Base-by-base conservation (phyloP, 306 rosid genomes). In the Dryas octopetala region DNA sequence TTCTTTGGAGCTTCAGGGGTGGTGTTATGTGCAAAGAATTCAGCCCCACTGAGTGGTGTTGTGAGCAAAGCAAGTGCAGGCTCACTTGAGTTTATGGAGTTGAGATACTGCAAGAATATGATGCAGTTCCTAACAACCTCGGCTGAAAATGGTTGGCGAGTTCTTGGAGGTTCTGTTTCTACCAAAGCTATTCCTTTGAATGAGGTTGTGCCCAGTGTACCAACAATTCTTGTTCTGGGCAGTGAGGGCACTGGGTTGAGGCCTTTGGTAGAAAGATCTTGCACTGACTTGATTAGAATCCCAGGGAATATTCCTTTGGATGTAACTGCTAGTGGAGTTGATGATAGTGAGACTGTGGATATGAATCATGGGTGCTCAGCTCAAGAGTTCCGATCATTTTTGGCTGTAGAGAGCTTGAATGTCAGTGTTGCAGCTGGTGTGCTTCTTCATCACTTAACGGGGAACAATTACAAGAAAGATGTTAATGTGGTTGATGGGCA, bases 61-160 rank as follows among this genome's bases (percentile, higher is more conserved):
- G 99, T 95, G 65, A 95, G 97, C 81, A 91, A 95, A 86, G 97
- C 97, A 66, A 95, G 99, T 75, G 99, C 97, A 0, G 99, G 99
- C 28, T 87, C 98, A 0, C 92, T 93, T 70, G 98, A 93, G 80
- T 71, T 93, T 52, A 87, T 89, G 96, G 97, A 93, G 78, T 91
- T 93, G 75, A 85, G 98, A 62, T 91, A 87, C 76, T 93, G 98
- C 80, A 91, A 91, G 79, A 91, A 91, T 66, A 93, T 93, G 98
- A 93, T 93, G 98, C 98, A 89, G 64, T 93, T 93, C 87, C 82
- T 93, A 73, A 85, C 91, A 70, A 86, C 97, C 75, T 93, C 96
- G 0, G 89, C 97, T 48, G 96, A 88, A 85, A 91, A 88, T 68
- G 98, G 97, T 61, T 87, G 97, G 98, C 87, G 92, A 62, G 96